phyloP scores from a whole-genome alignment of 2,329 filamentous ascomycete genomes.

The Mariannaea elegans region DNA sequence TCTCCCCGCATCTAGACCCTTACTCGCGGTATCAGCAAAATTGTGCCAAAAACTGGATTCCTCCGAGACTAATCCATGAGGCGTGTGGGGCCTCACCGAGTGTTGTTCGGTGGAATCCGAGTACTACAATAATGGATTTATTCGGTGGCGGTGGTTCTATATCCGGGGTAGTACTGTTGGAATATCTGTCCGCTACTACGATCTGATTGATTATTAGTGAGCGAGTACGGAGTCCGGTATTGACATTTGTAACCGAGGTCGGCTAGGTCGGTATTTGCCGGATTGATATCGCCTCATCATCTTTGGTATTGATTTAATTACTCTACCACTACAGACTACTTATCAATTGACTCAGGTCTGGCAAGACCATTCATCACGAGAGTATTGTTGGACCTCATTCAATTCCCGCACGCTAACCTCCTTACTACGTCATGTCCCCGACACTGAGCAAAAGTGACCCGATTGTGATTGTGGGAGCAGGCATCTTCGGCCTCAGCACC shows the following conservation, averaged over 20 bases:
- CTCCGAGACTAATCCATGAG: slow-evolving; percentile 12
- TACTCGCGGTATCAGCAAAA: not conserved
- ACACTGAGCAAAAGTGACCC: slow-evolving; percentile 13
- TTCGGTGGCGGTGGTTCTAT: not conserved
- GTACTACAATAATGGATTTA: not conserved
- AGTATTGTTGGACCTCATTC: not conserved
- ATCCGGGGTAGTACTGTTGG: no score
- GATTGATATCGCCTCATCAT: not conserved
- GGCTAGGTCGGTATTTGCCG: not conserved
- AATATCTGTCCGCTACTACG: not conserved
- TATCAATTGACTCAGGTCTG: not conserved
- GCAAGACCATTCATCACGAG: no score
- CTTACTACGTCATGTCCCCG: slow-evolving; percentile 1
- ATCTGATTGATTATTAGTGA: no score
- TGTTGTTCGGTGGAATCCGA: slow-evolving; percentile 21
- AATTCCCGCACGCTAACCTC: not conserved
- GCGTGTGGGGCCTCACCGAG: slow-evolving; percentile 1
- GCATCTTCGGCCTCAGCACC: slow-evolving; percentile 47
- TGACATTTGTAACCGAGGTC: not conserved
- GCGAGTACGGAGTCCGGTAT: no score
- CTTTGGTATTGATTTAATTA: not conserved
- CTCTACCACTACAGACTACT: no score
- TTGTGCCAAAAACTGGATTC: slow-evolving; percentile 17
- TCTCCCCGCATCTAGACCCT: slow-evolving; percentile 14
- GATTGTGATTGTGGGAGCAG: slow-evolving; percentile 25